phyloP scores from a whole-genome alignment of 1,139 yeast genomes.

The Debaryomyces coudertii region DNA sequence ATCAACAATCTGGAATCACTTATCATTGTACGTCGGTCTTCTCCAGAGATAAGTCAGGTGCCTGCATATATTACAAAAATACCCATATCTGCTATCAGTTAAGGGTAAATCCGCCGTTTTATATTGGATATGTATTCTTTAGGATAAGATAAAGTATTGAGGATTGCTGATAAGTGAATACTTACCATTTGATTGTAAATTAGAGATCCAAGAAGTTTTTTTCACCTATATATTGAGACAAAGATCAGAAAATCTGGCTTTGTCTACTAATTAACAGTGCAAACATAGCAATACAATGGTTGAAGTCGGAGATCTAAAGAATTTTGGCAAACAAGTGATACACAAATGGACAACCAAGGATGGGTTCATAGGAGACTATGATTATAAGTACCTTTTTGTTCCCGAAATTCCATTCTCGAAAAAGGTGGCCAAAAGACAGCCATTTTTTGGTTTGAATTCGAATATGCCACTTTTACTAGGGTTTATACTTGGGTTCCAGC shows the following conservation, averaged over 20 bases:
- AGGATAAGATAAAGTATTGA: background rate
- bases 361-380: constrained; percentile 82
- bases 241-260: background rate
- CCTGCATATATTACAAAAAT: background rate
- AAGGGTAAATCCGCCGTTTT: background rate
- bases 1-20: background rate
- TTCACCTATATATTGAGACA: background rate
- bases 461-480: constrained; percentile 82
- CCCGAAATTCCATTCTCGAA: constrained; percentile 74
- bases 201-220: background rate
- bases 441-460: constrained; percentile 78
- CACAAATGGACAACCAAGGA: constrained; percentile 67
- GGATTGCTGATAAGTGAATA: background rate
- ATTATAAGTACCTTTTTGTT: constrained; percentile 73
- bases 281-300: constrained; percentile 11
- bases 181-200: background rate
- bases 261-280: background rate
- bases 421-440: constrained; percentile 57
- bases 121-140: background rate
- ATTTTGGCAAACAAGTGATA: constrained; percentile 25
- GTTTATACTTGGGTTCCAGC: constrained; percentile 79
- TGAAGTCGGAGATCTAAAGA: constrained; percentile 16
- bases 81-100: background rate
- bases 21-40: constrained; percentile 1
- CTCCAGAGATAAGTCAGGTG: constrained; percentile 1